phyloP scores from a whole-genome alignment of 1,284 basidiomycete genomes.

The Fomes fomentarius region DNA sequence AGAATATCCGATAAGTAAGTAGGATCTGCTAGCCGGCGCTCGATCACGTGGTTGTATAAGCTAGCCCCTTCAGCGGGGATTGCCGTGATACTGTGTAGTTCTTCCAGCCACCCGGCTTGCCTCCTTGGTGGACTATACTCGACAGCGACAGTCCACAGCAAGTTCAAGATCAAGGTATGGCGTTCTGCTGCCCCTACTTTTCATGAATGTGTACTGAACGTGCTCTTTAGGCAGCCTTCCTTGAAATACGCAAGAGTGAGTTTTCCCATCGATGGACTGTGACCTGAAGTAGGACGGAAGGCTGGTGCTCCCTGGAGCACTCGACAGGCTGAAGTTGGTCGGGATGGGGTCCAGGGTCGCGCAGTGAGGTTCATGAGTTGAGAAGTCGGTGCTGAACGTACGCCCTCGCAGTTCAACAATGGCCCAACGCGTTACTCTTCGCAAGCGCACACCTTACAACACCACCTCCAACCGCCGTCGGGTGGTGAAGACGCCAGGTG shows the following conservation, averaged over 20 bases:
- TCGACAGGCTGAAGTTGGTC: not conserved
- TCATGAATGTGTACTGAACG: slow-evolving; percentile 11
- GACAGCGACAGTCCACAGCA: slow-evolving; percentile 38
- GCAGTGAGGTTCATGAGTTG: not conserved
- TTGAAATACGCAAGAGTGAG: slow-evolving; percentile 30
- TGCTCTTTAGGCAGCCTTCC: slow-evolving; percentile 21
- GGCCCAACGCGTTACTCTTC: slow-evolving; percentile 99
- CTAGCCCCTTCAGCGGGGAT: slow-evolving; percentile 19
- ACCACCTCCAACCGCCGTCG: slow-evolving; percentile 96
- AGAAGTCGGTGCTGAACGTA: slow-evolving; percentile 14
- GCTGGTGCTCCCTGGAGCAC: no score
- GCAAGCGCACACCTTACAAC: slow-evolving; percentile 99
- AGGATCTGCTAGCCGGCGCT: no score
- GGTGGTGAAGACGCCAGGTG: slow-evolving; percentile 96
- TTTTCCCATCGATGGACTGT: not conserved
- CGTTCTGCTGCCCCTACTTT: slow-evolving; percentile 23
- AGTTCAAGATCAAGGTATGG: slow-evolving; percentile 40
- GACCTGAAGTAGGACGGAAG: no score
- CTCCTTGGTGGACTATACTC: slow-evolving; percentile 28
- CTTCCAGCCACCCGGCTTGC: slow-evolving; percentile 32
- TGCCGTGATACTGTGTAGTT: slow-evolving; percentile 33
- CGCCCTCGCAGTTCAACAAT: slow-evolving; percentile 50
- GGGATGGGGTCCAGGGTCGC: slow-evolving; percentile 1
- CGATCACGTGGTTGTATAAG: no score
- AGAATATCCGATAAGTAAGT: no score